Conservation (phyloP, 2,329 filamentous ascomycete species). For the Hortaea werneckii region DNA sequence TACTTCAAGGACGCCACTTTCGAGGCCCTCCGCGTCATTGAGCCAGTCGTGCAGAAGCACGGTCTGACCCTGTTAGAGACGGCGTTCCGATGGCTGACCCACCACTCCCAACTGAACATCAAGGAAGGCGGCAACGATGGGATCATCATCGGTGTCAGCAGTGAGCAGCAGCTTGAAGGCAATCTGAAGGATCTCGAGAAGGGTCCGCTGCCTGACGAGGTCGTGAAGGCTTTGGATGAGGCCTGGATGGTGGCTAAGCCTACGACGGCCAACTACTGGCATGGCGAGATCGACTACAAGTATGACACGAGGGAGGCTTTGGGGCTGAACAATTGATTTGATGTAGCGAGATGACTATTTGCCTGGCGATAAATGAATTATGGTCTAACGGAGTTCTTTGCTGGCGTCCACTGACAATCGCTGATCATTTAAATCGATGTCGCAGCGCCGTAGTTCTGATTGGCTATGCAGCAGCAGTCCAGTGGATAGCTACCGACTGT, state of each 20-base stretch:
- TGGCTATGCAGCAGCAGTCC: too few species aligned
- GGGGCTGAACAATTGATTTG: constrained; percentile 23
- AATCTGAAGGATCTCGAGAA: constrained; percentile 51
- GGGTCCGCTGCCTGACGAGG: constrained; percentile 64
- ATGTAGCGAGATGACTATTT: too few species aligned
- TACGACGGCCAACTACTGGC: constrained; percentile 47
- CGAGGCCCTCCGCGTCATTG: constrained; percentile 57
- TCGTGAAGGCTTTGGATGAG: constrained; percentile 63
- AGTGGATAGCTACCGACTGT: too few species aligned
- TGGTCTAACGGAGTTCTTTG: too few species aligned
- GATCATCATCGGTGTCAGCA: constrained; percentile 51
- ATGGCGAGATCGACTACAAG: constrained; percentile 52
- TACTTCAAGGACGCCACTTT: constrained; percentile 65
- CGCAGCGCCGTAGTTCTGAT: too few species aligned
- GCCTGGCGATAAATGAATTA: too few species aligned
- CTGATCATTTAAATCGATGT: too few species aligned
- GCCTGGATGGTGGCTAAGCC: constrained; percentile 65
- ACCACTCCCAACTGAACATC: constrained; percentile 57
- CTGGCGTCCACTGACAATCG: too few species aligned
- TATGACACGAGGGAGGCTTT: constrained; percentile 55
- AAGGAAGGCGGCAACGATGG: constrained; percentile 47
- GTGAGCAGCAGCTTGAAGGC: constrained; percentile 43
- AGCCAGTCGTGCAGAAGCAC: constrained; percentile 57
- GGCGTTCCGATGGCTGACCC: constrained; percentile 61
- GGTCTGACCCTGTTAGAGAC: constrained; percentile 61